These are phyloP conservation scores for Leishmania turanica DNA, from an alignment of 208 protist species.

Conservation along the genomic window DNA sequence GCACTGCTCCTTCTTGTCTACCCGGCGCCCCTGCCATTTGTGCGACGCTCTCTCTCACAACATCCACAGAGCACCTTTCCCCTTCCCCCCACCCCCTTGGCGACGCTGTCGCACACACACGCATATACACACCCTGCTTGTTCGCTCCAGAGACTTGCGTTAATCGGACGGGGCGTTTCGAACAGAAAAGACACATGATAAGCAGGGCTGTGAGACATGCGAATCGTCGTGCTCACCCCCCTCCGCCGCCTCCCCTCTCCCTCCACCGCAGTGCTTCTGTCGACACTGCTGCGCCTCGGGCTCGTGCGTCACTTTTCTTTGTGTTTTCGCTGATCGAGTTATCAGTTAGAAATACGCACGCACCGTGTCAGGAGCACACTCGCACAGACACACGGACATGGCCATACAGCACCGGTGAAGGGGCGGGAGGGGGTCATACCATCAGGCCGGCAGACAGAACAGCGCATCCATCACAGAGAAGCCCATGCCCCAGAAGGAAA, in stretches of 20 bases:
- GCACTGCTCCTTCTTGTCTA: no score
- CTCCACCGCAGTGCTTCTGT: not conserved
- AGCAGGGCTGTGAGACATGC: not conserved
- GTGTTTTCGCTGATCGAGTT: not conserved
- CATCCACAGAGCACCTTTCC: not conserved
- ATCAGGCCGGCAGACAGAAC: not conserved
- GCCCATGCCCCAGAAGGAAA: no score
- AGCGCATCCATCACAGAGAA: not conserved
- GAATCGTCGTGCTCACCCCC: not conserved
- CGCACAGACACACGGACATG: not conserved
- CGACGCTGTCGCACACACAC: not conserved
- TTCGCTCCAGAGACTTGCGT: not conserved
- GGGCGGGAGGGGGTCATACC: not conserved
- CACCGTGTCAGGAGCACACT: not conserved
- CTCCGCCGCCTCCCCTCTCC: not conserved
- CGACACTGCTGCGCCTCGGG: not conserved
- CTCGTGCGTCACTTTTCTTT: not conserved
- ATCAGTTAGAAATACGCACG: not conserved
- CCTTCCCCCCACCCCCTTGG: no score
- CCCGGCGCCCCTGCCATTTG: no score
- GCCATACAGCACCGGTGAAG: not conserved
- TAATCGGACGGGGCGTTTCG: not conserved
- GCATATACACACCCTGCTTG: not conserved
- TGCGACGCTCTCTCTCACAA: no score
- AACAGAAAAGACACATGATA: not conserved